Percentiles rank a stretch among this genome's conserved stretches.
Conservation (phyloP, 2,329 filamentous ascomycete species). For the Thelonectria discophora region DNA sequence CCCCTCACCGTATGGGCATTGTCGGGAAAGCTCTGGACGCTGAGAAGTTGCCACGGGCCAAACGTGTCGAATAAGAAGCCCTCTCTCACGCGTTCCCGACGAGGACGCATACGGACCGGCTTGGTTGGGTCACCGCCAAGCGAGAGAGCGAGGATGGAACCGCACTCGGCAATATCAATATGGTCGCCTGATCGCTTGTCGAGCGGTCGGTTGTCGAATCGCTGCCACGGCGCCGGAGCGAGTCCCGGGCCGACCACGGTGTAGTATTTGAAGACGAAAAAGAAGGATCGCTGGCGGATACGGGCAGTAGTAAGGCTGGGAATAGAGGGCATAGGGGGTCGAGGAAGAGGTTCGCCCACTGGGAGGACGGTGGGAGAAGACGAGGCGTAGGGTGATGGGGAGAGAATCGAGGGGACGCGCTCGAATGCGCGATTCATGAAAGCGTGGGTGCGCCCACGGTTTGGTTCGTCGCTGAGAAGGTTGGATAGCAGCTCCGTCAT, state of each 20-base stretch:
- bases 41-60: constrained; percentile 68
- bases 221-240: constrained; percentile 68
- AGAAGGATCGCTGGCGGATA: constrained; percentile 64
- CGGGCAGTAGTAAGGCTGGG: constrained; percentile 49
- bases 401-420: constrained; percentile 26
- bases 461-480: constrained; percentile 58
- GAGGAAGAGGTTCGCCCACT: constrained; percentile 6
- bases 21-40: constrained; percentile 67
- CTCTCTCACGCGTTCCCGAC: constrained; percentile 57
- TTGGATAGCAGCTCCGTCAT: constrained; percentile 68
- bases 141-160: constrained; percentile 66
- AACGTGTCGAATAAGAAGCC: constrained; percentile 67
- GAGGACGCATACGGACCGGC: constrained; percentile 58
- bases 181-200: constrained; percentile 55
- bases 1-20: constrained; percentile 64
- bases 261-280: constrained; percentile 73
- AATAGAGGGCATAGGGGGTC: constrained; percentile 4
- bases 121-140: constrained; percentile 61
- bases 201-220: constrained; percentile 57
- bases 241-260: constrained; percentile 66
- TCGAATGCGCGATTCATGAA: constrained; percentile 61
- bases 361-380: constrained; percentile 27
- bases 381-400: constrained; percentile 29
- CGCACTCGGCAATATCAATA: constrained; percentile 67
- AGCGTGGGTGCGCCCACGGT: constrained; percentile 55